Base-by-base conservation (phyloP, 73 alveolate genomes). In the Paramecium tetraurelia region DNA sequence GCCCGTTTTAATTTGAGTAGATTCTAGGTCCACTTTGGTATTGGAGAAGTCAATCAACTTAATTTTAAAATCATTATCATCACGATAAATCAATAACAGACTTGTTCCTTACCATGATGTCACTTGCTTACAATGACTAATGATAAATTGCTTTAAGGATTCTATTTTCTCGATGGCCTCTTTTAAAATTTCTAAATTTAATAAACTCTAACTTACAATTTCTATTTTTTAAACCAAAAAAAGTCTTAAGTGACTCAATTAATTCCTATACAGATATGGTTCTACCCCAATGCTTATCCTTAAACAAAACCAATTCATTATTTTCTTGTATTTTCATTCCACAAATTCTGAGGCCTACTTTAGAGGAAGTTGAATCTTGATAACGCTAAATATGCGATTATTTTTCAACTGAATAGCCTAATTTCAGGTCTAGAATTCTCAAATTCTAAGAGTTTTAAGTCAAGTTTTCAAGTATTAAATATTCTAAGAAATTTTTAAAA, bases 301-400 rank as follows among this genome's bases (percentile, higher is more conserved):
- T 38, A 75, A 75, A 75, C 46, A 75, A 3, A 21, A 63, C 24
- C 9, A 63, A 27, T 27, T 63, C 46, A 12, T 33, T 33, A 27
- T 75, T 41, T 14, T 75, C 87, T 35, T 75, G 12, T 35, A 75
- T 38, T 59, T 75, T 75, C 87, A 75, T 75, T 21, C 87, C 87
- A 41, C 59, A 38, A 35, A 75, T 38, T 38, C 87, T 29, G 2
- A 75, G 29, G 9, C 87, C 87, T 29, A 75, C 38, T 75, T 75
- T 75, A 35, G 87, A 75, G 9, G 68, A 38, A 41, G 87, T 75
- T 75, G 87, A 75, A 35, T 75, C 59, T 10, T 38, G 18, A 75
- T 75, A 75, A 1, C 59, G 58, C 27, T 75, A 35, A 36, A 38
- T 16, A 38, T 75, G 58, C 14, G 58, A 29, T 21, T 29, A 38